Percentiles rank a stretch among this genome's conserved stretches.
phyloP scores from a whole-genome alignment of 2,329 filamentous ascomycete genomes.

The Geosmithia putterillii region DNA sequence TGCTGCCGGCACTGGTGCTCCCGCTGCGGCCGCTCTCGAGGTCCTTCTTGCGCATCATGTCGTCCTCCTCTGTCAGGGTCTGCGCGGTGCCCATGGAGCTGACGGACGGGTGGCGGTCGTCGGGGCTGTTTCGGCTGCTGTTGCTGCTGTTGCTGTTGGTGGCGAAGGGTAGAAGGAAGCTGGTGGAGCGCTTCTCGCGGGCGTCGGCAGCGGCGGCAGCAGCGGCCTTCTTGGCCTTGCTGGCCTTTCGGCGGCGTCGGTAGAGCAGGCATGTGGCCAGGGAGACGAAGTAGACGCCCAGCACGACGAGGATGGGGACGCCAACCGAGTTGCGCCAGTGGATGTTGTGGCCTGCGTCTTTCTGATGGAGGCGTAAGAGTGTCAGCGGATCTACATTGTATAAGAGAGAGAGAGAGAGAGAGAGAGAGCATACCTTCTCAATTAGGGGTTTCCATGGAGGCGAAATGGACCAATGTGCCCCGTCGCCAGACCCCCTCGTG shows the following conservation, averaged over 20 bases:
- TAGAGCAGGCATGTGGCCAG: conserved; percentile 14
- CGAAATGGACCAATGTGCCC: conserved; percentile 16
- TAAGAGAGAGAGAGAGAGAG: background rate
- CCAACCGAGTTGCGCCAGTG: conserved; percentile 15
- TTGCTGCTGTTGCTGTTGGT: no score
- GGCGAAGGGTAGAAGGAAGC: background rate
- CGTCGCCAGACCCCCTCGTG: conserved; percentile 8
- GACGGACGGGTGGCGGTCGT: conserved; percentile 9
- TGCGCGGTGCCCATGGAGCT: conserved; percentile 9
- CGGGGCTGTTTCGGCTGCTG: no score
- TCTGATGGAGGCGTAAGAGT: conserved; percentile 1
- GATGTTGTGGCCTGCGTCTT: conserved; percentile 9
- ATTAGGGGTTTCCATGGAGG: conserved; percentile 15
- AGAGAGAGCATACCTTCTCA: conserved; percentile 8
- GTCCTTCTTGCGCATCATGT: conserved; percentile 6
- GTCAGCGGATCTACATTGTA: background rate
- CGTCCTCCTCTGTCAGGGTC: conserved; percentile 7
- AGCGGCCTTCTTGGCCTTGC: conserved; percentile 5
- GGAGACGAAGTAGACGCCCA: conserved; percentile 14
- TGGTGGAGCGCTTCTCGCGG: background rate
- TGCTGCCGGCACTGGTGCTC: background rate
- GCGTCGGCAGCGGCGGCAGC: no score
- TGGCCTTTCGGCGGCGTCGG: conserved; percentile 13
- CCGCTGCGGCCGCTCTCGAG: no score
- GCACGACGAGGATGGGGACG: conserved; percentile 15